Evolutionary conservation across 2,329 filamentous ascomycete genomes (phyloP).

Genomic region (Penicillium sp.): DNA sequence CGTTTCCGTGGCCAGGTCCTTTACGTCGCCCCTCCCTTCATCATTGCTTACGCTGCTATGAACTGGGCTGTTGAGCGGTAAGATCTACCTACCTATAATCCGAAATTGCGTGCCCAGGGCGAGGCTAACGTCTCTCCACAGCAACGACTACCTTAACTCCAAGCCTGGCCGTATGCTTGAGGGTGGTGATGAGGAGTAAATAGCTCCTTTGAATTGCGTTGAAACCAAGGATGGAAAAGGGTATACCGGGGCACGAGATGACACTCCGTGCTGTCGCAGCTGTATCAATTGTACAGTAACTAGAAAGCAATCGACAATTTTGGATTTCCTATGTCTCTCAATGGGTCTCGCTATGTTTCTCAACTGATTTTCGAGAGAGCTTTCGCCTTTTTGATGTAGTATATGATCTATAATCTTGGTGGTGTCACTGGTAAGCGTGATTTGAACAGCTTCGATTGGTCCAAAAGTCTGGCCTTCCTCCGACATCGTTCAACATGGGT

Average conservation of each 20-base stretch:
- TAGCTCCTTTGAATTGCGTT: constrained; percentile 8
- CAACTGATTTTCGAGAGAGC: not conserved
- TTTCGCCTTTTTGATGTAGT: not conserved
- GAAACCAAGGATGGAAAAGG: constrained; percentile 8
- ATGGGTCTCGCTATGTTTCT: not conserved
- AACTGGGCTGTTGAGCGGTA: constrained; percentile 91
- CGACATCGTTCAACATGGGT: not conserved
- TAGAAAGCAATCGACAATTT: constrained; percentile 39
- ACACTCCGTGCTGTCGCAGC: constrained; percentile 17
- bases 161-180: constrained; percentile 45
- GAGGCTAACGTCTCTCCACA: constrained; percentile 23
- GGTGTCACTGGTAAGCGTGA: constrained; percentile 13
- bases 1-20: constrained; percentile 82
- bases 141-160: constrained; percentile 52
- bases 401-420: not conserved
- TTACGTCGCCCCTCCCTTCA: constrained; percentile 78
- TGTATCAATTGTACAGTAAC: constrained; percentile 41
- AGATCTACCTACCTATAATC: constrained; percentile 32
- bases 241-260: constrained; percentile 14
- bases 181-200: constrained; percentile 34
- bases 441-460: constrained; percentile 9
- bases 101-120: not conserved
- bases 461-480: not conserved
- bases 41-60: constrained; percentile 78
- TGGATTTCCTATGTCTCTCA: constrained; percentile 14